A percentile compares a stretch with the other conserved stretches of the same genome.
These are phyloP conservation scores for Leccinum fallax DNA, from an alignment of 1,284 basidiomycete species.

Conservation along the genomic window DNA sequence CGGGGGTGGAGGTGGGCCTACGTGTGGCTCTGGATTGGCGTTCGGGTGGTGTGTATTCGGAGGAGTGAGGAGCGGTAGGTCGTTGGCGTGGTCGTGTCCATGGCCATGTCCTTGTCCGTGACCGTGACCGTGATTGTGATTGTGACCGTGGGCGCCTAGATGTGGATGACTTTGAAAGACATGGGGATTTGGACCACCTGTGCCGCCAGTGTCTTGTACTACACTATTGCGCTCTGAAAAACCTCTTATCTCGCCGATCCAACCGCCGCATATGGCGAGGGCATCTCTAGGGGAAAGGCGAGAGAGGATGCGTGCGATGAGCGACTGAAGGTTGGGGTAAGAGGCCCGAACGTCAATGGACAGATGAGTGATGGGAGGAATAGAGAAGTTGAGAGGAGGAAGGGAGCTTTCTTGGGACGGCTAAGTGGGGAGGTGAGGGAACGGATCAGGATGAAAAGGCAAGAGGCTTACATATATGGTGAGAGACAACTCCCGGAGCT, in stretches of 20 bases:
- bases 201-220: neutral
- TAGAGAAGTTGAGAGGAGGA: conserved; percentile 39
- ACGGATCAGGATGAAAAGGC: neutral
- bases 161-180: conserved; percentile 14
- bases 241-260: conserved; percentile 30
- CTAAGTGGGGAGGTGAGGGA: conserved; percentile 34
- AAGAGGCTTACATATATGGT: conserved; percentile 50
- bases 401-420: conserved; percentile 30
- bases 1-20: neutral
- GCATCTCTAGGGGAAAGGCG: conserved; percentile 23
- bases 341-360: conserved; percentile 51
- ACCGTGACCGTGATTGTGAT: neutral
- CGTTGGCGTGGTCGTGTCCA: conserved; percentile 9
- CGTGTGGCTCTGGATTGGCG: conserved; percentile 4
- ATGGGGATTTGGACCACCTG: conserved; percentile 6
- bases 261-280: conserved; percentile 31
- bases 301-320: conserved; percentile 21
- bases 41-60: conserved; percentile 5
- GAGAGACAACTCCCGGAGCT: conserved; percentile 59
- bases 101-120: neutral
- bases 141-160: neutral
- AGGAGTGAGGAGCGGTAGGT: conserved; percentile 21
- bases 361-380: conserved; percentile 49
- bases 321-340: conserved; percentile 15
- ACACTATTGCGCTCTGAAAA: conserved; percentile 8